Percentiles rank a stretch among this genome's conserved stretches.
phyloP scores from a whole-genome alignment of 176 grass and related monocot genomes.

The Coix lacrymajobi region DNA sequence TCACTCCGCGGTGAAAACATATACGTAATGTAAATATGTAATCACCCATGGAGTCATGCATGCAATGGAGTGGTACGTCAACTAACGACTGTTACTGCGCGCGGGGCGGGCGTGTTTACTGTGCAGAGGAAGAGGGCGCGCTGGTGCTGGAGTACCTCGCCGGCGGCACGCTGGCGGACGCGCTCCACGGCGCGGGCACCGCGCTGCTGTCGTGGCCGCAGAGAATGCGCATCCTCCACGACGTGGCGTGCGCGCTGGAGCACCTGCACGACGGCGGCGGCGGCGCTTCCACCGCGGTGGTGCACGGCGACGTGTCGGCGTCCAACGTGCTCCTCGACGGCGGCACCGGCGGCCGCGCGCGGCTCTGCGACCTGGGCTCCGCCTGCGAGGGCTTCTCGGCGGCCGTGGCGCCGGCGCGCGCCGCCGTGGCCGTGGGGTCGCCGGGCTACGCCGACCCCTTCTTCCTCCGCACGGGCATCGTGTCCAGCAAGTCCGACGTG shows the following conservation, averaged over 20 bases:
- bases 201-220: conserved; percentile 39
- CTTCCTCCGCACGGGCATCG: conserved; percentile 86
- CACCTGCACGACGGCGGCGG: conserved; percentile 57
- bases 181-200: conserved; percentile 27
- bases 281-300: conserved; percentile 30
- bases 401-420: conserved; percentile 25
- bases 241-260: conserved; percentile 64
- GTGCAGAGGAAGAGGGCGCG: conserved; percentile 76
- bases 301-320: conserved; percentile 81
- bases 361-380: conserved; percentile 87
- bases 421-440: conserved; percentile 59
- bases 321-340: conserved; percentile 76
- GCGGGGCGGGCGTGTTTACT: too few relatives aligned
- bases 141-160: conserved; percentile 73
- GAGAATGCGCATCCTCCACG: conserved; percentile 59
- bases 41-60: not conserved
- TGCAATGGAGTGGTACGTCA: not conserved
- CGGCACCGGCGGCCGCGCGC: not conserved
- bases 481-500: conserved; percentile 69
- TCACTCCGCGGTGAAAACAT: not conserved
- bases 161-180: conserved; percentile 63
- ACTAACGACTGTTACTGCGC: not conserved
- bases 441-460: conserved; percentile 83
- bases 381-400: conserved; percentile 76
- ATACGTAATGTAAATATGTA: too few relatives aligned